A percentile compares a stretch with the other conserved stretches of the same genome.
These are phyloP conservation scores for Crithidia thermophila DNA, from an alignment of 208 protist species.

Conservation along the genomic window DNA sequence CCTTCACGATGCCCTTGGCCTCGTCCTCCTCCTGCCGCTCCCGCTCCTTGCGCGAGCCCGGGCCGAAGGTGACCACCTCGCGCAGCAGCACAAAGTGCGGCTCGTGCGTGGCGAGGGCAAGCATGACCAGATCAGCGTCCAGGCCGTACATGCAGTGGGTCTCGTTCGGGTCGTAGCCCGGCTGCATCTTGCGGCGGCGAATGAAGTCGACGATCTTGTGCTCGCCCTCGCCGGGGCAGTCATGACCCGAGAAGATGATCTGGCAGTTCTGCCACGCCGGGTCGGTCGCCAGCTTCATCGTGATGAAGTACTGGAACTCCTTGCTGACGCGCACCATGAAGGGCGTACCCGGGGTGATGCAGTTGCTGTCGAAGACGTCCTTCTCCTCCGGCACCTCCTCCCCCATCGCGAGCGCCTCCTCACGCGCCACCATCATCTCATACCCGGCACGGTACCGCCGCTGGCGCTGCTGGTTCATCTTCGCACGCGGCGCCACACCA, in stretches of 20 bases:
- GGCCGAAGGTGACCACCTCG: slow-evolving; percentile 93
- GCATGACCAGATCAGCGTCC: slow-evolving; percentile 99
- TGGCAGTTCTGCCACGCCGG: slow-evolving; percentile 92
- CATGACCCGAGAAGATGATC: slow-evolving; percentile 95
- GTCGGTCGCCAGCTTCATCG: slow-evolving; percentile 93
- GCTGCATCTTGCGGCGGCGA: slow-evolving; percentile 90
- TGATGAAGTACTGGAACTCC: slow-evolving; percentile 96
- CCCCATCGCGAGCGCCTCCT: slow-evolving; percentile 66
- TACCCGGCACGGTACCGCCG: slow-evolving; percentile 94
- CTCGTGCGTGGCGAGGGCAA: slow-evolving; percentile 96
- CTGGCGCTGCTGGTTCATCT: slow-evolving; percentile 99
- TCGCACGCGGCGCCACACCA: slow-evolving; percentile 98
- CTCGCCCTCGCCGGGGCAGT: slow-evolving; percentile 98
- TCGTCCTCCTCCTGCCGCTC: slow-evolving; percentile 78
- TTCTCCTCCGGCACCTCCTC: slow-evolving; percentile 83
- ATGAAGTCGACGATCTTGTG: slow-evolving; percentile 99
- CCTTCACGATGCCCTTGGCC: slow-evolving; percentile 77
- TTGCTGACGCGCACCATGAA: slow-evolving; percentile 97
- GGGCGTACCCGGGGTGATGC: slow-evolving; percentile 98
- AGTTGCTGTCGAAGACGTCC: slow-evolving; percentile 97
- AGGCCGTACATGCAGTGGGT: slow-evolving; percentile 98
- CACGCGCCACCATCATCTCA: slow-evolving; percentile 86
- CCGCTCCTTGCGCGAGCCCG: slow-evolving; percentile 66
- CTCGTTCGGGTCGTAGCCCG: slow-evolving; percentile 94
- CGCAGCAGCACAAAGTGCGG: slow-evolving; percentile 97